Percentiles rank a stretch among this genome's conserved stretches.
phyloP scores from a whole-genome alignment of 2,329 filamentous ascomycete genomes.

The Colletotrichum echinochloae region DNA sequence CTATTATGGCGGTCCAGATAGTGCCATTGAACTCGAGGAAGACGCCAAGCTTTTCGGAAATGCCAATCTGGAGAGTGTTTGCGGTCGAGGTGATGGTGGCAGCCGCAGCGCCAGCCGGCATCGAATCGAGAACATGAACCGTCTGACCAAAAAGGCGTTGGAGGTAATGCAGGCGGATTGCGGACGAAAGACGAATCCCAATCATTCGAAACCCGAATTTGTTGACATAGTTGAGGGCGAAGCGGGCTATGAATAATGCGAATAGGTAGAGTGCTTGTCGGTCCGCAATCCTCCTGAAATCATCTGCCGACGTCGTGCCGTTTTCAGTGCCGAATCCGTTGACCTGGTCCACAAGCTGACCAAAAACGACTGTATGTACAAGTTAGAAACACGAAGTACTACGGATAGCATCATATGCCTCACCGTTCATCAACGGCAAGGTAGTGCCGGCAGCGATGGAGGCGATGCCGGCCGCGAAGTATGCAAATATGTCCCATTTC shows the following conservation, averaged over 20 bases:
- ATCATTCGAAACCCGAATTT: constrained; percentile 73
- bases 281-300: constrained; percentile 59
- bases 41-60: constrained; percentile 71
- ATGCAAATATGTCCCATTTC: constrained; percentile 63
- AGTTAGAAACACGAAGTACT: constrained; percentile 34
- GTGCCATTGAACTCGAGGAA: constrained; percentile 68
- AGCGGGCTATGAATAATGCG: constrained; percentile 76
- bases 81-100: constrained; percentile 73
- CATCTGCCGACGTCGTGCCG: constrained; percentile 45
- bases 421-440: constrained; percentile 66
- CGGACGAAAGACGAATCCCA: constrained; percentile 71
- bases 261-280: constrained; percentile 73
- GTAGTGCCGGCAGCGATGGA: constrained; percentile 66
- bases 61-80: constrained; percentile 73
- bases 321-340: constrained; percentile 42
- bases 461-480: constrained; percentile 59
- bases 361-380: constrained; percentile 43
- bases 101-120: constrained; percentile 71
- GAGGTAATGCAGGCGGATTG: constrained; percentile 73
- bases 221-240: constrained; percentile 71
- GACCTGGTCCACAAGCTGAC: constrained; percentile 62
- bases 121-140: constrained; percentile 75
- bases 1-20: constrained; percentile 64
- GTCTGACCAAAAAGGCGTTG: constrained; percentile 72
- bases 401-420: constrained; percentile 60